Evolutionary conservation across 768 basidiomycete genomes (phyloP).

Genomic region (Amanita rimosa): DNA sequence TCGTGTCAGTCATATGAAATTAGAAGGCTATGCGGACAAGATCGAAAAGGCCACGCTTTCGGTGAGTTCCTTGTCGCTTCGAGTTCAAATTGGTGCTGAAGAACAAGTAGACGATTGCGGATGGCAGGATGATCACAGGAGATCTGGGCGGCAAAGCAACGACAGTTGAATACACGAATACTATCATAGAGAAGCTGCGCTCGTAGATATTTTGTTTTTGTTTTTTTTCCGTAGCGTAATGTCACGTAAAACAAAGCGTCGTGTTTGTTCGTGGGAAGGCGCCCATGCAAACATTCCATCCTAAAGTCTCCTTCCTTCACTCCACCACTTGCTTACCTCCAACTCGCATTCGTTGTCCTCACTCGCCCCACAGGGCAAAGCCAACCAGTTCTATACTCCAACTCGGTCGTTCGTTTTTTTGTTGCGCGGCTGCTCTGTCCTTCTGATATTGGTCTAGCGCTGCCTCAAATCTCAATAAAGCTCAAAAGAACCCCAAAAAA

Average conservation of each 20-base stretch:
- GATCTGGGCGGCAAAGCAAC: slow-evolving; percentile 91
- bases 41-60: slow-evolving; percentile 88
- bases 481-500: slow-evolving; percentile 28
- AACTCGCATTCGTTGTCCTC: slow-evolving; percentile 46
- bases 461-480: slow-evolving; percentile 12
- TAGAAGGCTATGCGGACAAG: slow-evolving; percentile 70
- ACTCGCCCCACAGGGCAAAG: slow-evolving; percentile 91
- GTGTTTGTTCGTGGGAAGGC: slow-evolving; percentile 26
- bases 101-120: slow-evolving; percentile 90
- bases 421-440: slow-evolving; percentile 1
- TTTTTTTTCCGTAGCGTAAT: slow-evolving; percentile 4
- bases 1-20: slow-evolving; percentile 75
- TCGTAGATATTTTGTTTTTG: slow-evolving; percentile 15
- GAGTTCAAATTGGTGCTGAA: slow-evolving; percentile 81
- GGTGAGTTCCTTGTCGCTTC: slow-evolving; percentile 45
- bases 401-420: slow-evolving; percentile 32
- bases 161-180: slow-evolving; percentile 81
- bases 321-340: slow-evolving; percentile 31
- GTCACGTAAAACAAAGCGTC: not conserved
- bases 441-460: not conserved
- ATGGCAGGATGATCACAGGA: slow-evolving; percentile 90
- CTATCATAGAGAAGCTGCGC: slow-evolving; percentile 69
- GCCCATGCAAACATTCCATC: slow-evolving; percentile 19
- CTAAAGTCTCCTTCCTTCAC: slow-evolving; percentile 39
- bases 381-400: slow-evolving; percentile 35